Evolutionary conservation across 1,139 yeast species (phyloP), one percentile per base, ranked within the genome.

Genomic region (Scheffersomyces segobiensis): DNA sequence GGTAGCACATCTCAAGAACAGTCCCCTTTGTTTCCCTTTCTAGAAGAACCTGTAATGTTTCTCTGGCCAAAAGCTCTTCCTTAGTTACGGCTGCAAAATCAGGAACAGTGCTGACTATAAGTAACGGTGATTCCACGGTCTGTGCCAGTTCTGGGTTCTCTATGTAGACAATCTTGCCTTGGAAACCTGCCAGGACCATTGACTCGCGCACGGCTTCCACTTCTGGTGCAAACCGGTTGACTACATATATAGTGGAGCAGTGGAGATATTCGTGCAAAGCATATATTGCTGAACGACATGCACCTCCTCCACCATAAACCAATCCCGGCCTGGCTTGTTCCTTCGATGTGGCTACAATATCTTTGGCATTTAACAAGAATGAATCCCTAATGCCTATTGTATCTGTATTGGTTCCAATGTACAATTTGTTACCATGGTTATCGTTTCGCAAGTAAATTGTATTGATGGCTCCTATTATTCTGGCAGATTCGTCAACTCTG

Each of bases 301-400:
- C 76, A 5, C 77, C 77, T 17, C 77, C 76, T 5, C 76, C 76
- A 14, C 77, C 76, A 56, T 72, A 73, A 1, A 73, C 75, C 57
- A 73, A 60, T 4, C 75, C 76, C 0, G 73, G 70, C 18, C 53
- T 59, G 4, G 50, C 42, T 1, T 54, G 26, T 3, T 49, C 56
- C 21, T 42, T 24, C n/a, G 56, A 32, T 53, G 50, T 54, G 26
- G 56, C 56, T 19, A 60, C 65, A 12, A 54, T 53, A 4, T 56
- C 59, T 5, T 53, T 55, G 39, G 63, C 58, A 50, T 69, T 66
- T 46, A 53, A 57, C 22, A 64, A 42, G 52, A 72, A 70, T 5
- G 76, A 60, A 57, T 71, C 70, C 10, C 67, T 62, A 48, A 72
- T 70, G 3, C 77, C 76, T 21, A 71, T 58, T 4, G 74, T 72